These are phyloP conservation scores for Pleurotus tuoliensis DNA, from an alignment of 768 basidiomycete genomes.

Conservation along the genomic window DNA sequence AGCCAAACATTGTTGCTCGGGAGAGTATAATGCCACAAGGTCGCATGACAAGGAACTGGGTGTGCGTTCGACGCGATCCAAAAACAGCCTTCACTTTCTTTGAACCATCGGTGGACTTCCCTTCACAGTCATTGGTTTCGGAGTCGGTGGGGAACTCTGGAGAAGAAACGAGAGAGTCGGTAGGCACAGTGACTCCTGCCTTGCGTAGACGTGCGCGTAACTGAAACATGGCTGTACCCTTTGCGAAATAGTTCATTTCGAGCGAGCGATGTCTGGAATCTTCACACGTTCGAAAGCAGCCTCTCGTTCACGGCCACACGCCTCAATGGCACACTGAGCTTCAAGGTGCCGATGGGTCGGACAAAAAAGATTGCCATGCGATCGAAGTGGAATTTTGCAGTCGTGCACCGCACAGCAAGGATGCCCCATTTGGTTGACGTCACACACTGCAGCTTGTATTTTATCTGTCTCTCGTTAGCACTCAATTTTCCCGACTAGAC, in stretches of 20 bases:
- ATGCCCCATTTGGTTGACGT: constrained; percentile 13
- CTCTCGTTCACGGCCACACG: neutral
- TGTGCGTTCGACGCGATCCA: constrained; percentile 6
- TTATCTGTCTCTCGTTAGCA: neutral
- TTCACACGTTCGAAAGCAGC: constrained; percentile 9
- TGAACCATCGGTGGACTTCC: neutral
- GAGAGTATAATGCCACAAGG: neutral
- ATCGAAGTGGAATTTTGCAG: constrained; percentile 9
- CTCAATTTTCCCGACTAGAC: neutral
- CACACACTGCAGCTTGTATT: constrained; percentile 9
- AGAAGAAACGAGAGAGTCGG: neutral
- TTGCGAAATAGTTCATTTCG: constrained; percentile 6
- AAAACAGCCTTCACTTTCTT: constrained; percentile 10
- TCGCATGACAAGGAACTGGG: no score
- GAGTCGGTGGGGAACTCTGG: no score
- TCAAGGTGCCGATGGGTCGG: constrained; percentile 5
- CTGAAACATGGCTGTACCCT: constrained; percentile 10
- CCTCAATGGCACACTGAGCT: constrained; percentile 9
- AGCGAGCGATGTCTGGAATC: constrained; percentile 9
- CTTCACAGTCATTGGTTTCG: neutral
- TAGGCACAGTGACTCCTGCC: neutral
- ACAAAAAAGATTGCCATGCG: constrained; percentile 10
- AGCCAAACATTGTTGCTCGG: neutral
- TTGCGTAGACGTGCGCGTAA: constrained; percentile 10
- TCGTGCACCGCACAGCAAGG: constrained; percentile 12